A percentile compares a stretch with the other conserved stretches of the same genome.
phyloP scores from a whole-genome alignment of 768 basidiomycete genomes.

The Chlorophyllum brunneum region DNA sequence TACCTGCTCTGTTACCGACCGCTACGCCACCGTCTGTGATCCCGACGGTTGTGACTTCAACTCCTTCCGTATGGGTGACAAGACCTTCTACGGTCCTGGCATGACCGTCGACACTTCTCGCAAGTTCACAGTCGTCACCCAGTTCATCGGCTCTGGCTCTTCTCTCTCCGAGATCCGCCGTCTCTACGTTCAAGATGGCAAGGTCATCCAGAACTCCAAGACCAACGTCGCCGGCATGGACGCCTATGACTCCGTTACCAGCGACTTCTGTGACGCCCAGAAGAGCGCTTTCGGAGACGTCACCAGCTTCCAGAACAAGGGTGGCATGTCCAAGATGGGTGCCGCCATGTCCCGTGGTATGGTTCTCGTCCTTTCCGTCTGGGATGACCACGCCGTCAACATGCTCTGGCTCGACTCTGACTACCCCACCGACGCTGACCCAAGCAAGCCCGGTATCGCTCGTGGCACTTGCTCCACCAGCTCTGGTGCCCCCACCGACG shows the following conservation, averaged over 20 bases:
- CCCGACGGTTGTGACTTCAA: slow-evolving; percentile 47
- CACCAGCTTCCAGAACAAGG: slow-evolving; percentile 20
- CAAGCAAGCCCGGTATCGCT: slow-evolving; percentile 4
- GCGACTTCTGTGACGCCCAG: slow-evolving; percentile 30
- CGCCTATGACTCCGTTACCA: slow-evolving; percentile 32
- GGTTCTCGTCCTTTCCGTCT: slow-evolving; percentile 46
- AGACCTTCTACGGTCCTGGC: slow-evolving; percentile 34
- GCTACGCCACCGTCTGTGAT: slow-evolving; percentile 33
- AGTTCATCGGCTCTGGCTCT: slow-evolving; percentile 37
- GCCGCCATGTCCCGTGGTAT: slow-evolving; percentile 35
- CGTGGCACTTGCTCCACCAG: slow-evolving; percentile 14
- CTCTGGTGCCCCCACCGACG: slow-evolving; percentile 20
- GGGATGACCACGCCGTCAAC: slow-evolving; percentile 52
- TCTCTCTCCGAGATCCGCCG: slow-evolving; percentile 16
- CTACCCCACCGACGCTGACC: slow-evolving; percentile 33
- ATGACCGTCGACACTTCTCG: slow-evolving; percentile 23
- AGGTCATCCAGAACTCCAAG: slow-evolving; percentile 32
- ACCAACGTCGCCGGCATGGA: slow-evolving; percentile 28
- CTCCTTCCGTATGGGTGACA: slow-evolving; percentile 41
- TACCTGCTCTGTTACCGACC: slow-evolving; percentile 22
- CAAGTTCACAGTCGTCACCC: slow-evolving; percentile 27
- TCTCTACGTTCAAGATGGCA: slow-evolving; percentile 30
- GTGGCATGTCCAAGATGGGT: slow-evolving; percentile 34
- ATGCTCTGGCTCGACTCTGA: slow-evolving; percentile 57
- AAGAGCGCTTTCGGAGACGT: slow-evolving; percentile 33